Percentiles rank a stretch among this genome's conserved stretches.
These are phyloP conservation scores for Stygiomarasmius scandens DNA, from an alignment of 1,284 basidiomycete species.

Conservation along the genomic window DNA sequence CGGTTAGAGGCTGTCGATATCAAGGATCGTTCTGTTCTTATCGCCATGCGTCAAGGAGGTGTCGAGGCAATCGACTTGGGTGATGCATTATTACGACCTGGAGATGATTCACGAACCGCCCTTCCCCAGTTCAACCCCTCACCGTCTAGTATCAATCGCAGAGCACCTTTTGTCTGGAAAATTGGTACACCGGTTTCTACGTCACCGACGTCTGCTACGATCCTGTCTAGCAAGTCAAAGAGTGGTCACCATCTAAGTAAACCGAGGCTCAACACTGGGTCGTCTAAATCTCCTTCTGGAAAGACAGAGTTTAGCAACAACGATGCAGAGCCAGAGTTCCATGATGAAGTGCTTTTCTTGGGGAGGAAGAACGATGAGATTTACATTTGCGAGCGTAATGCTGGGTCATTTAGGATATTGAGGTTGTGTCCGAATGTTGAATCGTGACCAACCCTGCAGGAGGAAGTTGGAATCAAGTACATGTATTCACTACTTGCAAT, in stretches of 20 bases:
- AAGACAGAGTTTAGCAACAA: constrained; percentile 53
- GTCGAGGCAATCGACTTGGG: constrained; percentile 76
- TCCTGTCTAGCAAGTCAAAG: constrained; percentile 45
- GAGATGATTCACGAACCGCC: constrained; percentile 69
- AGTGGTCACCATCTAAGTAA: constrained; percentile 33
- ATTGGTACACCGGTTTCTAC: constrained; percentile 69
- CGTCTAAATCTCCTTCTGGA: constrained; percentile 47
- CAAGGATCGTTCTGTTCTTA: constrained; percentile 69
- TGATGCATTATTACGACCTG: constrained; percentile 75
- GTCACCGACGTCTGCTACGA: constrained; percentile 38
- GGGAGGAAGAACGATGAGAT: constrained; percentile 74
- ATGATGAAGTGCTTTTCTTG: constrained; percentile 76
- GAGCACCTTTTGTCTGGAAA: constrained; percentile 76
- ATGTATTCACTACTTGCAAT: background rate
- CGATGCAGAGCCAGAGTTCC: constrained; percentile 57
- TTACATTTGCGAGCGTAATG: constrained; percentile 78
- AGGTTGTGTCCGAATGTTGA: constrained; percentile 56
- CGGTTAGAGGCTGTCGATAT: constrained; percentile 79
- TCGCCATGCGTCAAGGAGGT: constrained; percentile 82
- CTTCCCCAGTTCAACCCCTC: constrained; percentile 69
- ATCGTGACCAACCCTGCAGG: background rate
- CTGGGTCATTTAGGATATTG: constrained; percentile 73
- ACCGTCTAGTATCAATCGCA: constrained; percentile 61
- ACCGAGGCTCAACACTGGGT: constrained; percentile 51
- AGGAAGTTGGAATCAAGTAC: background rate